Percentiles rank a stretch among this genome's conserved stretches.
Conservation (phyloP, 768 basidiomycete genomes). For the Tulasnella sp. region DNA sequence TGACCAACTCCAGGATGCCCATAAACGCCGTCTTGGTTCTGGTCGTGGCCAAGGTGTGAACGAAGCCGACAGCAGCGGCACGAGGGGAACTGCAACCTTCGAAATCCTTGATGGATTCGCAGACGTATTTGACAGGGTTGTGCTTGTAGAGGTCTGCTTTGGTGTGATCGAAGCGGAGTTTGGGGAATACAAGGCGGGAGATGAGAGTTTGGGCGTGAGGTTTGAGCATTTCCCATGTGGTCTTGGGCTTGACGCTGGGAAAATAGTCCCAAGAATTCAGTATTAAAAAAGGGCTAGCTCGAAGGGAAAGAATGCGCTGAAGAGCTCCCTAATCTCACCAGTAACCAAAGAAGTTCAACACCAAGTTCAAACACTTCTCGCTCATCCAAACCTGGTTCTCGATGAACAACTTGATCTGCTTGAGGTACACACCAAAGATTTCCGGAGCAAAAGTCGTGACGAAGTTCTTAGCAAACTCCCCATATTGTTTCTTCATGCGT, state of each 20-base stretch:
- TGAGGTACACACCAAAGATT: slow-evolving; percentile 73
- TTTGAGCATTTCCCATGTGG: slow-evolving; percentile 83
- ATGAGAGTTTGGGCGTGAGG: slow-evolving; percentile 74
- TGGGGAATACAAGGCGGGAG: slow-evolving; percentile 78
- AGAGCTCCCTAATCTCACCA: slow-evolving; percentile 45
- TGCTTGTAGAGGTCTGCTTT: slow-evolving; percentile 63
- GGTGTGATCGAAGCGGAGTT: slow-evolving; percentile 65
- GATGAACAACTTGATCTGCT: slow-evolving; percentile 62
- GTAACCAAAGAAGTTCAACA: slow-evolving; percentile 79
- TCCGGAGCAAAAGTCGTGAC: slow-evolving; percentile 74
- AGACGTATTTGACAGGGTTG: slow-evolving; percentile 80
- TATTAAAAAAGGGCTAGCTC: not conserved
- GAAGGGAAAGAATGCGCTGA: no score
- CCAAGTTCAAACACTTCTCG: slow-evolving; percentile 74
- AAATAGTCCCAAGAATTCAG: not conserved
- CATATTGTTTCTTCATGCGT: slow-evolving; percentile 61
- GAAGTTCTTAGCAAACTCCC: slow-evolving; percentile 67
- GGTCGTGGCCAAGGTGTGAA: slow-evolving; percentile 67
- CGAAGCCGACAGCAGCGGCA: slow-evolving; percentile 70
- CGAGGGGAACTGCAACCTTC: slow-evolving; percentile 70
- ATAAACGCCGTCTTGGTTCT: slow-evolving; percentile 76
- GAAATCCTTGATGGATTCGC: slow-evolving; percentile 66
- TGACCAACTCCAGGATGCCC: slow-evolving; percentile 71
- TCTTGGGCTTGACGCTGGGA: slow-evolving; percentile 77
- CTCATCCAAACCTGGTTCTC: slow-evolving; percentile 68